These are phyloP conservation scores for Quercus glauca DNA, from an alignment of 306 rosid genomes.

Conservation along the genomic window DNA sequence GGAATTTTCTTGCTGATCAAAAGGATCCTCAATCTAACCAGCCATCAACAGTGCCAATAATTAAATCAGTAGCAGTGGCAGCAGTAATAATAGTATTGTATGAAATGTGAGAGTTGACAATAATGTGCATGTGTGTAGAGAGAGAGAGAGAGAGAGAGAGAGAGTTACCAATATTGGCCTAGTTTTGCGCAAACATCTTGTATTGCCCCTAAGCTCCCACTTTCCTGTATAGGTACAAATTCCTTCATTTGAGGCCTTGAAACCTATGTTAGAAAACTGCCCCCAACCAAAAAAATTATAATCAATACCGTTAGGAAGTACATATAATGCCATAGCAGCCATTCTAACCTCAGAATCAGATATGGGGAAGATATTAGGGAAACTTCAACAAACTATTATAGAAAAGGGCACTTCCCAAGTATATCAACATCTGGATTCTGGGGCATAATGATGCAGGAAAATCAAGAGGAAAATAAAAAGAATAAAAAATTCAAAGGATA, in stretches of 20 bases:
- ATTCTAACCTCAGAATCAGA: background rate
- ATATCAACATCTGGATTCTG: background rate
- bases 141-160: constrained; percentile 22
- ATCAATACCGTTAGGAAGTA: background rate
- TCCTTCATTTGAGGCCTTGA: constrained; percentile 51
- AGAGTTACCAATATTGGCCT: constrained; percentile 59
- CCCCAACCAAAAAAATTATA: background rate
- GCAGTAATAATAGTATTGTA: constrained; percentile 1
- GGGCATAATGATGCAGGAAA: too few relatives aligned
- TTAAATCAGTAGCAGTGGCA: constrained; percentile 27
- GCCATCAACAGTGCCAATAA: constrained; percentile 19
- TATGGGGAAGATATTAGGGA: background rate
- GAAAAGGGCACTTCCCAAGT: background rate
- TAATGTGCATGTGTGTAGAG: background rate
- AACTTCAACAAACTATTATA: constrained; percentile 1
- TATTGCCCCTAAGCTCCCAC: constrained; percentile 40
- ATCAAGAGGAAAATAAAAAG: too few relatives aligned
- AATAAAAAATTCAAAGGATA: too few relatives aligned
- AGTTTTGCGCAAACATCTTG: constrained; percentile 30
- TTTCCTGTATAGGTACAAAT: constrained; percentile 59
- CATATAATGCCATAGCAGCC: constrained; percentile 4
- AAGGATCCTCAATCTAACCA: constrained; percentile 84
- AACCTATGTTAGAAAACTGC: constrained; percentile 61
- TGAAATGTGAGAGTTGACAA: background rate
- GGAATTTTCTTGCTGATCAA: constrained; percentile 70